These are phyloP conservation scores for Phyllostachys edulis DNA, from an alignment of 176 grass and related monocot genomes.

Conservation along the genomic window DNA sequence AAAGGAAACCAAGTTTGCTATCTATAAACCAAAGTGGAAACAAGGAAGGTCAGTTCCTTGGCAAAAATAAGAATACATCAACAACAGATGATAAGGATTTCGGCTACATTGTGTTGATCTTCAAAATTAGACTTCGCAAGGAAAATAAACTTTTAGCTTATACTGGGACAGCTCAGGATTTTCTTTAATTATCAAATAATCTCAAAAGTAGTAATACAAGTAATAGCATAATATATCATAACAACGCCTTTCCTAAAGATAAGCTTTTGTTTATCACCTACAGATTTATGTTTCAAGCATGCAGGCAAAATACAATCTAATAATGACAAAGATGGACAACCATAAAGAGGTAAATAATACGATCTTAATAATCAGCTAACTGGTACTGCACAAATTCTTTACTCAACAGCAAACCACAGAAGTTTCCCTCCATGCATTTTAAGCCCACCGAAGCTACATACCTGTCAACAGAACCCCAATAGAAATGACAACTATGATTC, in stretches of 20 bases:
- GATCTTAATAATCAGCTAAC: not conserved
- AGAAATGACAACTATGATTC: slow-evolving; percentile 92
- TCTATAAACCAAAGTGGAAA: not conserved
- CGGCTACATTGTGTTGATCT: not conserved
- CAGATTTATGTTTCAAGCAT: slow-evolving; percentile 17
- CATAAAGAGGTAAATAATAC: slow-evolving; percentile 3
- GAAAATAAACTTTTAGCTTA: not conserved
- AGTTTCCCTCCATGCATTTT: not conserved
- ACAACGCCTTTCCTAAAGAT: not conserved
- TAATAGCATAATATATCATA: not conserved
- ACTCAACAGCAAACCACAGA: not conserved
- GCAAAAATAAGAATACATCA: not conserved
- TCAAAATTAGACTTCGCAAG: not conserved
- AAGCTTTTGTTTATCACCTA: not conserved
- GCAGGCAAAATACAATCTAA: not conserved
- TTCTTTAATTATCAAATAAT: slow-evolving; percentile 2
- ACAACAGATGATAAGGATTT: not conserved
- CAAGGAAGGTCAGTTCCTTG: not conserved
- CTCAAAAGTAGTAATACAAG: not conserved
- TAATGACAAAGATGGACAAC: not conserved
- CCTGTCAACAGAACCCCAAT: slow-evolving; percentile 91
- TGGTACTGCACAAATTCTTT: slow-evolving; percentile 14
- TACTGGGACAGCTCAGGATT: not conserved
- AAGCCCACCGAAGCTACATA: slow-evolving; percentile 25
- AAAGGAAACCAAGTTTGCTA: not conserved